Percentiles rank a stretch among this genome's conserved stretches.
Evolutionary conservation across 108 stramenopile genomes (phyloP).

Genomic region (Tribonema minus): DNA sequence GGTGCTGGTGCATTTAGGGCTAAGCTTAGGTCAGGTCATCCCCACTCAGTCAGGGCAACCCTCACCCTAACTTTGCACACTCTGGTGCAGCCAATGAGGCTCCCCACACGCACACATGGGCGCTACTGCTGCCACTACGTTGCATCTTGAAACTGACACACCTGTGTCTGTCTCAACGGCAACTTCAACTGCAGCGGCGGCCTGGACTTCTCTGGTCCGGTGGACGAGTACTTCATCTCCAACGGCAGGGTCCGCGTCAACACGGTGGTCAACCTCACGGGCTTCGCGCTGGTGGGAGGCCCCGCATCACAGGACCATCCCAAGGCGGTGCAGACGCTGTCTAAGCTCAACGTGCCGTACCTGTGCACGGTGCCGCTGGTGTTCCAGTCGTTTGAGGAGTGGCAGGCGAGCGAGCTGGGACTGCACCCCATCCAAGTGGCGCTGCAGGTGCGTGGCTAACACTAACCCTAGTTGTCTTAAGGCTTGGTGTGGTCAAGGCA

Average conservation of each 20-base stretch:
- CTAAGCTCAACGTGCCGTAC: slow-evolving; percentile 82
- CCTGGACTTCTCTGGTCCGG: slow-evolving; percentile 91
- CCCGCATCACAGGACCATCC: slow-evolving; percentile 91
- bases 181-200: slow-evolving; percentile 96
- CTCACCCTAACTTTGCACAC: too few species aligned
- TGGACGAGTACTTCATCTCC: slow-evolving; percentile 77
- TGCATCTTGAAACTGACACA: too few species aligned
- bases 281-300: slow-evolving; percentile 90
- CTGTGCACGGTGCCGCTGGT: slow-evolving; percentile 93
- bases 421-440: slow-evolving; percentile 94
- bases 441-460: slow-evolving; percentile 86
- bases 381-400: slow-evolving; percentile 96
- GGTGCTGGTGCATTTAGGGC: too few species aligned
- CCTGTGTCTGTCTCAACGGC: too few species aligned
- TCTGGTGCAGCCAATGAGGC: too few species aligned
- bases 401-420: slow-evolving; percentile 90
- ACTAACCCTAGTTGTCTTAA: too few species aligned
- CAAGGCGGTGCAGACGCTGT: slow-evolving; percentile 82
- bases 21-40: too few species aligned
- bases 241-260: slow-evolving; percentile 71
- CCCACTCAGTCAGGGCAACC: too few species aligned
- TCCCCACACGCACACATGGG: too few species aligned
- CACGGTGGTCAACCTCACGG: slow-evolving; percentile 89
- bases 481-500: too few species aligned
- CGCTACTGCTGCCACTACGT: too few species aligned